These are phyloP conservation scores for Henningerozyma blattae DNA, from an alignment of 805 yeast species.

Conservation along the genomic window DNA sequence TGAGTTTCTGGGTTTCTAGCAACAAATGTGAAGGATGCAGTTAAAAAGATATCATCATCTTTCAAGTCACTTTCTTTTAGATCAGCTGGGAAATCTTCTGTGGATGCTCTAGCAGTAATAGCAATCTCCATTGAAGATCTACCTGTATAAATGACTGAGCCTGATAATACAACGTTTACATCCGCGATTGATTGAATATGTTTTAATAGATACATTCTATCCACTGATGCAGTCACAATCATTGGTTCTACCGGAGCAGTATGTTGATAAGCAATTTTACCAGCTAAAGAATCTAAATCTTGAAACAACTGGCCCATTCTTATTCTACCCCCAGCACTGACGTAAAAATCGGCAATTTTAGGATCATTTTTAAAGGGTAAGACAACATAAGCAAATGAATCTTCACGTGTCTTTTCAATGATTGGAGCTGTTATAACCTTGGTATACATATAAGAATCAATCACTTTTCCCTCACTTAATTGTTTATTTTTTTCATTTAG, in stretches of 20 bases:
- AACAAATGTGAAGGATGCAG: constrained; percentile 90
- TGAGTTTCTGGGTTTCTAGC: constrained; percentile 93
- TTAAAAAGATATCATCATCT: constrained; percentile 59
- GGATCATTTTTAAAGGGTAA: constrained; percentile 79
- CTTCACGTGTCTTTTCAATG: constrained; percentile 61
- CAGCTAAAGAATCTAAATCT: constrained; percentile 89
- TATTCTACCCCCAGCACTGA: constrained; percentile 82
- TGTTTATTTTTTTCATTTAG: constrained; percentile 61
- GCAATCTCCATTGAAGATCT: constrained; percentile 91
- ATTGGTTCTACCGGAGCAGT: constrained; percentile 94
- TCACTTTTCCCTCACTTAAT: constrained; percentile 56
- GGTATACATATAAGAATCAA: constrained; percentile 60
- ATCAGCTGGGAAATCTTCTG: constrained; percentile 38
- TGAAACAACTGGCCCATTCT: constrained; percentile 90
- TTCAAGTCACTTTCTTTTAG: constrained; percentile 43
- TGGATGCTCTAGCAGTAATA: constrained; percentile 75
- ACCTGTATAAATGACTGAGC: constrained; percentile 93
- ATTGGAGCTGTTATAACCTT: constrained; percentile 62
- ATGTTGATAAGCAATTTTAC: constrained; percentile 84
- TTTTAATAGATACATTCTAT: constrained; percentile 76
- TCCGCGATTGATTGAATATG: constrained; percentile 67
- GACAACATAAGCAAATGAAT: constrained; percentile 57
- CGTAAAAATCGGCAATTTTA: constrained; percentile 75
- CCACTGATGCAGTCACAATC: constrained; percentile 91
- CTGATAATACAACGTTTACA: constrained; percentile 72